Conservation (phyloP, 371 early-diverging fungal genomes). For the Mortierella sp. region DNA sequence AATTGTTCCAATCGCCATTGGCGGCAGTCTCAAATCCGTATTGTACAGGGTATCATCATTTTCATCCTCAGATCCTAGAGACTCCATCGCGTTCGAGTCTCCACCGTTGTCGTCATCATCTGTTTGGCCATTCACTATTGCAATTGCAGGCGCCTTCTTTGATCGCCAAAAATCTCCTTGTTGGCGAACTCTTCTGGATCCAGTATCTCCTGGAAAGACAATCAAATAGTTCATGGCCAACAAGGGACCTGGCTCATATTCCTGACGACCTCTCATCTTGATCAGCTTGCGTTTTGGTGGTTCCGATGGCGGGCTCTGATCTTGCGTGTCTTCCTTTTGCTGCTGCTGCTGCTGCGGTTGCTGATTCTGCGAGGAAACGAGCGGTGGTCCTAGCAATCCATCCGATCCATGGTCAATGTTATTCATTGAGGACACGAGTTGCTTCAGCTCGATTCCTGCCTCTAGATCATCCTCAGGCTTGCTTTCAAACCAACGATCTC, state of each 20-base stretch:
- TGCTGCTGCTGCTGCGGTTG: background rate
- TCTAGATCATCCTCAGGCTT: conserved; percentile 8
- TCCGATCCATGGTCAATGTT: background rate
- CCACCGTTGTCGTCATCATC: background rate
- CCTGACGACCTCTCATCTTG: conserved; percentile 52
- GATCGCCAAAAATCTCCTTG: conserved; percentile 28
- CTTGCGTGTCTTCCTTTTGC: background rate
- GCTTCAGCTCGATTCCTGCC: conserved; percentile 26
- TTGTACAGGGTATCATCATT: conserved; percentile 40
- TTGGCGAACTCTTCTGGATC: conserved; percentile 33
- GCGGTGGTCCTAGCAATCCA: background rate
- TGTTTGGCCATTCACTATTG: background rate
- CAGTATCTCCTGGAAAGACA: conserved; percentile 51
- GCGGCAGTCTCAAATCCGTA: conserved; percentile 42
- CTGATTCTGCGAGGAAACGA: background rate
- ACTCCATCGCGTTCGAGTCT: background rate
- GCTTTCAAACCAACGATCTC: background rate
- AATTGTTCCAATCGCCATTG: conserved; percentile 55
- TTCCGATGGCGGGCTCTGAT: background rate
- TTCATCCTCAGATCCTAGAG: background rate
- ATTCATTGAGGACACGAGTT: conserved; percentile 1
- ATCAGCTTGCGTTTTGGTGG: conserved; percentile 19
- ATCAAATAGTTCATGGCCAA: conserved; percentile 48
- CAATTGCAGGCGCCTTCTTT: too few species aligned
- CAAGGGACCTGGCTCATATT: conserved; percentile 52